Base-by-base conservation (phyloP, 164 flowering plant genomes). In the Sextonia rubra region DNA sequence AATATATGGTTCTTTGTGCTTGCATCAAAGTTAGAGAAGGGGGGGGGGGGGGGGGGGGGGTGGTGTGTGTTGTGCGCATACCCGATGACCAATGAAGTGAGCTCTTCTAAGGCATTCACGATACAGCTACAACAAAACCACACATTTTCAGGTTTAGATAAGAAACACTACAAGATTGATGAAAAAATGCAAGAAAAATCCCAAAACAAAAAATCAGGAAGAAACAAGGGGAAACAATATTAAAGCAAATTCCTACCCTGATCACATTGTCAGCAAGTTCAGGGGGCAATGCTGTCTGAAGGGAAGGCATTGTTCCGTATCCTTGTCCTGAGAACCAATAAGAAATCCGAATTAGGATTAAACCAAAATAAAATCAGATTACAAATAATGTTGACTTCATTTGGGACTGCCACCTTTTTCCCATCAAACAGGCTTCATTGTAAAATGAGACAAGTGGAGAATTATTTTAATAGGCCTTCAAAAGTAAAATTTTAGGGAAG, bases 101-200 rank as follows among this genome's bases (percentile, higher is more conserved):
- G 98, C 97, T 81, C 98, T 83, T 77, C 98, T 83, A 66, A 91
- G 87, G 73, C 97, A 91, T 79, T 93, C 98, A 2, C 98, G 97
- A 76, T 90, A 94, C 14, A 94, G 90, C 94, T 91, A 75, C 69
- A 25, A 58, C 7, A 62, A 60, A 61, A 23, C 24, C 24, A 73
- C 32, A 37, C 15, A 26, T 47, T 27, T 63, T 37, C 2, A 26
- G 32, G 18, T 18, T 37, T 14, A 3, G 27, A 62, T 26, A 47
- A 37, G 22, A 11, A 49, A 63, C 9, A 3, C 32, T 15, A 30
- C 52, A 18, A 22, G 23, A 64, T 3, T 48, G 48, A 9, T 29
- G 25, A 60, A 56, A 9, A 32, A 32, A 58, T 29, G 72, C 4
- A 8, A n/a, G 18, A n/a, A 56, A 68, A 70, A 26, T 58, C 20